Evolutionary conservation across 1,139 yeast species (phyloP).

Genomic region (Candida frijolesensis): DNA sequence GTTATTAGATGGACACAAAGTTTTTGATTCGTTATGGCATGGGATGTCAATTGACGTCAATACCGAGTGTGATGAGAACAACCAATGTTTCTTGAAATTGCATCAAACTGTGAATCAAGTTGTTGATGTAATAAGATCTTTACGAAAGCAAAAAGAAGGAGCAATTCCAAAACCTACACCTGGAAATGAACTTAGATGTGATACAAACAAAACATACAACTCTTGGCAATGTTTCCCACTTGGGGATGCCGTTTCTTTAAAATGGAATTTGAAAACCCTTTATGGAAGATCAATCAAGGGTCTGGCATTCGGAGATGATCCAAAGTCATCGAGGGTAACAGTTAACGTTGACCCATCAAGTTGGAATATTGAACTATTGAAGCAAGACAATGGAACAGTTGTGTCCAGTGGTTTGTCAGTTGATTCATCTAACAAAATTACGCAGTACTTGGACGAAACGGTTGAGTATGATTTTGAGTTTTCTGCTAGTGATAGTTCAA

Average conservation of each 20-base stretch:
- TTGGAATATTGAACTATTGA: slow-evolving; percentile 48
- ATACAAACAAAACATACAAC: slow-evolving; percentile 56
- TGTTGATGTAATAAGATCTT: slow-evolving; percentile 67
- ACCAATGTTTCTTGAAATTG: slow-evolving; percentile 55
- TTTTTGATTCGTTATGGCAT: slow-evolving; percentile 96
- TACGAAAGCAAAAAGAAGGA: slow-evolving; percentile 57
- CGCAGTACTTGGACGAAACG: slow-evolving; percentile 33
- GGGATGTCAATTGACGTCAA: slow-evolving; percentile 83
- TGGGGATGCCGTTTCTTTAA: slow-evolving; percentile 52
- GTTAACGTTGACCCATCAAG: slow-evolving; percentile 42
- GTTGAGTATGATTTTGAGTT: slow-evolving; percentile 41
- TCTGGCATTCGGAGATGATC: slow-evolving; percentile 53
- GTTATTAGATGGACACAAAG: slow-evolving; percentile 87
- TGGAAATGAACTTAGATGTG: slow-evolving; percentile 73
- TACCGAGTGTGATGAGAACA: slow-evolving; percentile 50
- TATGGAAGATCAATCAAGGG: slow-evolving; percentile 74
- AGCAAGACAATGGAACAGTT: slow-evolving; percentile 18
- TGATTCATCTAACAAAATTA: slow-evolving; percentile 7
- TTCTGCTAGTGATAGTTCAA: slow-evolving; percentile 17
- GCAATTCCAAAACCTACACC: slow-evolving; percentile 83
- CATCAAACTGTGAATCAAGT: slow-evolving; percentile 75
- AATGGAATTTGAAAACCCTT: slow-evolving; percentile 61
- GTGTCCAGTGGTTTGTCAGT: slow-evolving; percentile 18
- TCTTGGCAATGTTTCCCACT: slow-evolving; percentile 79
- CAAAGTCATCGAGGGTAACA: slow-evolving; percentile 41